Conservation (phyloP, 371 early-diverging fungal genomes). For the Mucor plumbeus region DNA sequence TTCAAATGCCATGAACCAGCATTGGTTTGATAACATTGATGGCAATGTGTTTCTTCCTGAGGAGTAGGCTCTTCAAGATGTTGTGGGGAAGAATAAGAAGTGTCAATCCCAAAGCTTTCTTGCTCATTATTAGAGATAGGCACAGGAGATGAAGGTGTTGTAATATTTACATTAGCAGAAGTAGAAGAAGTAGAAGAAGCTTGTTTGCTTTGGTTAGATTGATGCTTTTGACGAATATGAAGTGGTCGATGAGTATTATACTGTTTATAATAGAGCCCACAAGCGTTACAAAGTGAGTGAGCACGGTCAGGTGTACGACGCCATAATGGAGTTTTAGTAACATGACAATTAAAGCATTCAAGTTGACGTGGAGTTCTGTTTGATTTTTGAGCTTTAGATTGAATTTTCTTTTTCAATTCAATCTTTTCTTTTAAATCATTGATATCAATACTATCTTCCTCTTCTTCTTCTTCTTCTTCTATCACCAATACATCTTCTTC, state of each 20-base stretch:
- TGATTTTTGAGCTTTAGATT: slow-evolving; percentile 3
- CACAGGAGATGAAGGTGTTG: background rate
- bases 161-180: background rate
- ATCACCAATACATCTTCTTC: slow-evolving; percentile 5
- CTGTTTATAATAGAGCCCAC: slow-evolving; percentile 83
- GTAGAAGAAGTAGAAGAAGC: slow-evolving; percentile 3
- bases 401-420: slow-evolving; percentile 9
- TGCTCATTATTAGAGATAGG: background rate
- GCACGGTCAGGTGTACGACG: slow-evolving; percentile 76
- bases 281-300: slow-evolving; percentile 86
- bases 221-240: slow-evolving; percentile 60
- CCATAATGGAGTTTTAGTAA: slow-evolving; percentile 84
- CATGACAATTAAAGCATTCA: slow-evolving; percentile 80
- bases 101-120: background rate
- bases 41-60: slow-evolving; percentile 15
- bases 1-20: slow-evolving; percentile 18
- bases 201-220: slow-evolving; percentile 17
- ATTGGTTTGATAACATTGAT: slow-evolving; percentile 18
- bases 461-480: slow-evolving; percentile 1
- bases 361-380: slow-evolving; percentile 47
- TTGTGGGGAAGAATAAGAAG: background rate
- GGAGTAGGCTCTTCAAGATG: slow-evolving; percentile 5
- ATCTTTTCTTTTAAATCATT: slow-evolving; percentile 15
- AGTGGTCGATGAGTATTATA: slow-evolving; percentile 75
- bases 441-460: background rate